Conservation (phyloP, 257 asterid species). For the Solanum sitiens region DNA sequence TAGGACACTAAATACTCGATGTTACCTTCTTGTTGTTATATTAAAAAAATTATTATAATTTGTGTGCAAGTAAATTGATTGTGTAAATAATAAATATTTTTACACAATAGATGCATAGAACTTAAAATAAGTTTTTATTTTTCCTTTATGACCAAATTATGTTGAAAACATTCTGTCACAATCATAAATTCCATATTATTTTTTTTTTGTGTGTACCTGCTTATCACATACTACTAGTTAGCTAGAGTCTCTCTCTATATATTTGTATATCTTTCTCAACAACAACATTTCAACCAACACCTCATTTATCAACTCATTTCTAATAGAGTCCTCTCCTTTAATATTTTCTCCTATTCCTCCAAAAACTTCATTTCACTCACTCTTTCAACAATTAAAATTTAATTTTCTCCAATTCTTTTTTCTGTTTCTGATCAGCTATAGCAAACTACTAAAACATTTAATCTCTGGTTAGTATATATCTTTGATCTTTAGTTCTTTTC, state of each 20-base stretch:
- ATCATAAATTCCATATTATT: not conserved
- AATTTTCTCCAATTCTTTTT: not conserved
- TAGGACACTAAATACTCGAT: not conserved
- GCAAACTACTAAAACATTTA: not conserved
- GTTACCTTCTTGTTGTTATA: not conserved
- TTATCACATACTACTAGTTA: not conserved
- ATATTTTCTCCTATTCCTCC: not conserved
- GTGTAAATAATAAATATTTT: not conserved
- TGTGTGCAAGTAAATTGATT: not conserved
- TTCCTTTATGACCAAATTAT: not conserved
- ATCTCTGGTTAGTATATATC: conserved; percentile 2
- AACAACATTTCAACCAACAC: conserved; percentile 6
- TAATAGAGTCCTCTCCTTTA: not conserved
- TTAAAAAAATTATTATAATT: too few species aligned
- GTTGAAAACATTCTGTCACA: not conserved
- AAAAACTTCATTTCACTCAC: not conserved
- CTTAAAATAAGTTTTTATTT: not conserved
- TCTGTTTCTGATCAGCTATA: not conserved
- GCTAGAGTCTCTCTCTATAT: not conserved
- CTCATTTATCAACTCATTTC: not conserved
- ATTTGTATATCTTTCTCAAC: conserved; percentile 1
- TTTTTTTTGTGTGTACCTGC: not conserved
- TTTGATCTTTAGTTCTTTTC: not conserved
- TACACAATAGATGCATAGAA: too few species aligned
- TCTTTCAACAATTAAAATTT: not conserved